A percentile compares a stretch with the other conserved stretches of the same genome.
phyloP scores from a whole-genome alignment of 1,284 basidiomycete species.

The Cerrena zonata region DNA sequence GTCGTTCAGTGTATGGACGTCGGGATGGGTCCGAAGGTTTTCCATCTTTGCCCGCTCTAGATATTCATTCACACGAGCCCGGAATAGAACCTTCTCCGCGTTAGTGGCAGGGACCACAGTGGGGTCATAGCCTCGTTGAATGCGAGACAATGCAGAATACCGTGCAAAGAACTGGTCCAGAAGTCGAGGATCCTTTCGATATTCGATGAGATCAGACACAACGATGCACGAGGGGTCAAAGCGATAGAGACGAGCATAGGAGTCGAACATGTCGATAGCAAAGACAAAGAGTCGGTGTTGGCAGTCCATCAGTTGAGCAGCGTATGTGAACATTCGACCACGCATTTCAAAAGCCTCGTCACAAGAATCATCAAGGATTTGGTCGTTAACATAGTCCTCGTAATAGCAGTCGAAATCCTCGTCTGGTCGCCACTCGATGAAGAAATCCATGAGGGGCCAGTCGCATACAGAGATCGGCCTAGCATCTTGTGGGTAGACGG shows the following conservation, averaged over 20 bases:
- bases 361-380: neutral
- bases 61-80: neutral
- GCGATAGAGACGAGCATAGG: neutral
- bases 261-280: neutral
- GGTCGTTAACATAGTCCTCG: neutral
- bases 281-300: neutral
- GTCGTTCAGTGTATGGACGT: neutral
- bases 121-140: neutral
- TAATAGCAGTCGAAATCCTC: neutral
- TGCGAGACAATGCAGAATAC: neutral
- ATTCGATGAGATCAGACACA: neutral
- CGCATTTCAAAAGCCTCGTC: neutral
- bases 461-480: too few species aligned
- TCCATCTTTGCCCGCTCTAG: neutral
- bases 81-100: neutral
- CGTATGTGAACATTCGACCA: neutral
- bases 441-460: too few species aligned
- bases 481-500: too few species aligned
- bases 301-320: neutral
- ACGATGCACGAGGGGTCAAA: neutral
- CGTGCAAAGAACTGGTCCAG: neutral
- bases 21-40: neutral
- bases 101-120: neutral
- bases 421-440: neutral
- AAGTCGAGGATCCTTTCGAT: neutral